These are phyloP conservation scores for Geotrichum carabidarum DNA, from an alignment of 1,139 yeast species.

Conservation along the genomic window DNA sequence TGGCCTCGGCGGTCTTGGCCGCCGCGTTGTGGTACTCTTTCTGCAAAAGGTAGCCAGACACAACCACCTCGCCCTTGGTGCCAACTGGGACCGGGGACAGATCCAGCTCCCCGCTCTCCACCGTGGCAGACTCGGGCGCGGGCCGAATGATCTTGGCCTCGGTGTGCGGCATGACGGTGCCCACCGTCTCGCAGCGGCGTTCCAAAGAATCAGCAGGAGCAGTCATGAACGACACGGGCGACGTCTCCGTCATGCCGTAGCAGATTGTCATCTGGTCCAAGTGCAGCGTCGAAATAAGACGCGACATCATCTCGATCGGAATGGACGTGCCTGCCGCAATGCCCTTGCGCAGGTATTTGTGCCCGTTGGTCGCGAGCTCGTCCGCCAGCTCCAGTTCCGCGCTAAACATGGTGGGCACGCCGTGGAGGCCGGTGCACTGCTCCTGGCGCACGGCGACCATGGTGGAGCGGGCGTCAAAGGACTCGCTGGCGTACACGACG, in stretches of 20 bases:
- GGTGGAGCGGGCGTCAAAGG: constrained; percentile 31
- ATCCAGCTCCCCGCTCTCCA: constrained; percentile 18
- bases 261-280: constrained; percentile 33
- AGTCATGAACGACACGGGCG: constrained; percentile 37
- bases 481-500: constrained; percentile 34
- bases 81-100: constrained; percentile 30
- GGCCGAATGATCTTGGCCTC: constrained; percentile 29
- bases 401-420: constrained; percentile 38
- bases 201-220: constrained; percentile 30
- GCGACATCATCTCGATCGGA: constrained; percentile 34
- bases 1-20: constrained; percentile 30
- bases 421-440: constrained; percentile 33
- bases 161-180: constrained; percentile 34
- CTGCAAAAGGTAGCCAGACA: constrained; percentile 34
- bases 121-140: constrained; percentile 7
- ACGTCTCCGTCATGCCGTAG: constrained; percentile 38
- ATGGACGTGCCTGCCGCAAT: constrained; percentile 36
- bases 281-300: constrained; percentile 25
- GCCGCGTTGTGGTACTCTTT: constrained; percentile 31
- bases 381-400: constrained; percentile 32
- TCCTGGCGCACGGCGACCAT: constrained; percentile 29
- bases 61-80: constrained; percentile 32
- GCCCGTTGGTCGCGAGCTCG: constrained; percentile 26
- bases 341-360: constrained; percentile 31
- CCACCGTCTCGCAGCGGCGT: constrained; percentile 32